These are phyloP conservation scores for Glomus cerebriforme DNA, from an alignment of 192 early-diverging fungal genomes.

Conservation along the genomic window DNA sequence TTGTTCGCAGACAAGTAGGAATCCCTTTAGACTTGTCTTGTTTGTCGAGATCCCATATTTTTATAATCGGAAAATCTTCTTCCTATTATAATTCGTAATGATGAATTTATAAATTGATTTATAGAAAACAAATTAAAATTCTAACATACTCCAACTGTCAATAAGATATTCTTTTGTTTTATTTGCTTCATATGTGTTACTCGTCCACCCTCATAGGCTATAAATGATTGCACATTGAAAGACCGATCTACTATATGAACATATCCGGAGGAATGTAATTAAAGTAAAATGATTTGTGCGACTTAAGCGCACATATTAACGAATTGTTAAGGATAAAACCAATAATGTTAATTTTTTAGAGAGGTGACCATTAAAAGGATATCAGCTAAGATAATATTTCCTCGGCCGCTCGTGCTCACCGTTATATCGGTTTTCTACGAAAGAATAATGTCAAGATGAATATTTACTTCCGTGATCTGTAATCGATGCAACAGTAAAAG, in stretches of 20 bases:
- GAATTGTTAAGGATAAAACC: conserved; percentile 6
- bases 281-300: background rate
- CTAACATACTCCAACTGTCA: conserved; percentile 74
- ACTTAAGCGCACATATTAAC: background rate
- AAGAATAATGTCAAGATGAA: background rate
- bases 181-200: conserved; percentile 85
- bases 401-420: conserved; percentile 49
- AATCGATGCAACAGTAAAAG: background rate
- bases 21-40: conserved; percentile 45
- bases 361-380: conserved; percentile 30
- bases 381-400: conserved; percentile 55
- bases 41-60: conserved; percentile 84
- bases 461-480: background rate
- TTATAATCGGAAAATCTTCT: conserved; percentile 64
- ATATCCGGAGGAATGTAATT: conserved; percentile 49
- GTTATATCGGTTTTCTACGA: conserved; percentile 50
- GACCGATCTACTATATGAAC: conserved; percentile 69
- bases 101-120: background rate
- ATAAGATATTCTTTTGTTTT: conserved; percentile 73
- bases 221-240: conserved; percentile 65
- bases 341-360: background rate
- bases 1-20: conserved; percentile 62
- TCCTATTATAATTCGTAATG: conserved; percentile 40
- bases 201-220: conserved; percentile 60
- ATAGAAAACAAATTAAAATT: background rate